These are phyloP conservation scores for Penicillium occitanis DNA, from an alignment of 2,329 filamentous ascomycete species.

Conservation along the genomic window DNA sequence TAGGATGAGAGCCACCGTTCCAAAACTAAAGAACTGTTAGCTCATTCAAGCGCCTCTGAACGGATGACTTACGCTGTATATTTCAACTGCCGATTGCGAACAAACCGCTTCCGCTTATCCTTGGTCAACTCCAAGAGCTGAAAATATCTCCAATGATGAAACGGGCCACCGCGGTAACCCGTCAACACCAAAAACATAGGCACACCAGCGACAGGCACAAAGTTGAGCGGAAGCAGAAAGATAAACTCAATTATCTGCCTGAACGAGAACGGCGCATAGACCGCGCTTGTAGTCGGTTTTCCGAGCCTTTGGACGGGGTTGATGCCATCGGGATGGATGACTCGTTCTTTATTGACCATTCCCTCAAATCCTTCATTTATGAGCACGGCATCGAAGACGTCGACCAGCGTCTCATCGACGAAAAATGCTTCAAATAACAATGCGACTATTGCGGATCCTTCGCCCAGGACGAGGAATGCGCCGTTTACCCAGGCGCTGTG, in stretches of 20 bases:
- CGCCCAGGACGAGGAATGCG: constrained; percentile 74
- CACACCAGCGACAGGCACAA: constrained; percentile 79
- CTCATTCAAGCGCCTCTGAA: not conserved
- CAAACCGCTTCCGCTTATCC: constrained; percentile 69
- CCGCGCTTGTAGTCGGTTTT: constrained; percentile 71
- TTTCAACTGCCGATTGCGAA: constrained; percentile 68
- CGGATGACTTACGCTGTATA: constrained; percentile 68
- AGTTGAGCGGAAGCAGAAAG: constrained; percentile 75
- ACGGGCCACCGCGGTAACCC: constrained; percentile 79
- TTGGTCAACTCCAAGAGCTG: constrained; percentile 72
- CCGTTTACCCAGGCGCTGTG: constrained; percentile 86
- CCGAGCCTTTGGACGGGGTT: constrained; percentile 78
- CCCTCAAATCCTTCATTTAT: constrained; percentile 70
- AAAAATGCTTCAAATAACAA: constrained; percentile 77
- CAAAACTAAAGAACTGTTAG: constrained; percentile 58
- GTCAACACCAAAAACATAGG: constrained; percentile 86
- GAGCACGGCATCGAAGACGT: constrained; percentile 82
- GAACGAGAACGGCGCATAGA: constrained; percentile 85
- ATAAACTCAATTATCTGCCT: constrained; percentile 88
- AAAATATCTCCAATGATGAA: constrained; percentile 90
- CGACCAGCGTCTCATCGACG: constrained; percentile 74
- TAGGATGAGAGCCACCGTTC: constrained; percentile 76
- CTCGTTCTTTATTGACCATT: constrained; percentile 65
- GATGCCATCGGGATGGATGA: constrained; percentile 66
- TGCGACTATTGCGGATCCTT: constrained; percentile 62